Evolutionary conservation across 2,329 filamentous ascomycete species (phyloP), one percentile per base, ranked within the genome.

Genomic region (Sporothrix brunneoviolacea): DNA sequence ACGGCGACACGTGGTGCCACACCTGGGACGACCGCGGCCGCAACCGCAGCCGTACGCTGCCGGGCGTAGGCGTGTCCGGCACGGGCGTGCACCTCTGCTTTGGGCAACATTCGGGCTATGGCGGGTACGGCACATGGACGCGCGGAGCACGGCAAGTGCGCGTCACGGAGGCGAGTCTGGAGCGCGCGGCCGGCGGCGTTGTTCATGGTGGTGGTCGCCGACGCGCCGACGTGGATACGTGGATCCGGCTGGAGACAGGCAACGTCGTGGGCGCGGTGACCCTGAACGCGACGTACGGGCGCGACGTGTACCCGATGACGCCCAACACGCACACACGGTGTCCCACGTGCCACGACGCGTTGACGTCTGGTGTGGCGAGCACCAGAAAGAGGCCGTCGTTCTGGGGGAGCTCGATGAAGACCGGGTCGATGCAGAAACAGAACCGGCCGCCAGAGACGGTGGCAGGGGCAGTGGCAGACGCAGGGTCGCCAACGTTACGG

Each of bases 31-130:
- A 45, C 13, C 22, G 35, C 24, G 22, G n/a, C n/a, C n/a, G n/a
- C n/a, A n/a, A n/a, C n/a, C n/a, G n/a, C n/a, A n/a, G n/a, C n/a
- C n/a, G n/a, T 7, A 27, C 28, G 15, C 51, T 63, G 3, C 51
- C 53, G 2, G 57, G 55, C 6, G 55, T 59, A 54, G 53, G 58
- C 1, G 62, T 66, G 2, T 57, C 62, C 2, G 64, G 59, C 63
- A 74, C 66, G 64, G 70, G 65, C 12, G 27, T 55, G 10, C 36
- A 58, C 38, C 30, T 58, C 18, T 66, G 64, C 50, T 80, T 79
- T 56, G 80, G 81, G 5, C 78, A 84, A 56, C 83, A 84, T 57
- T 76, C 80, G 0, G 84, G 84, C 0, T 87, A 87, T 50, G 84
- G 83, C 0, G 84, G 84, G 0, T 88, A 88, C 57, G 80, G 82